Evolutionary conservation across 2,329 filamentous ascomycete species (phyloP).

Genomic region (Gaeumannomyces tritici): DNA sequence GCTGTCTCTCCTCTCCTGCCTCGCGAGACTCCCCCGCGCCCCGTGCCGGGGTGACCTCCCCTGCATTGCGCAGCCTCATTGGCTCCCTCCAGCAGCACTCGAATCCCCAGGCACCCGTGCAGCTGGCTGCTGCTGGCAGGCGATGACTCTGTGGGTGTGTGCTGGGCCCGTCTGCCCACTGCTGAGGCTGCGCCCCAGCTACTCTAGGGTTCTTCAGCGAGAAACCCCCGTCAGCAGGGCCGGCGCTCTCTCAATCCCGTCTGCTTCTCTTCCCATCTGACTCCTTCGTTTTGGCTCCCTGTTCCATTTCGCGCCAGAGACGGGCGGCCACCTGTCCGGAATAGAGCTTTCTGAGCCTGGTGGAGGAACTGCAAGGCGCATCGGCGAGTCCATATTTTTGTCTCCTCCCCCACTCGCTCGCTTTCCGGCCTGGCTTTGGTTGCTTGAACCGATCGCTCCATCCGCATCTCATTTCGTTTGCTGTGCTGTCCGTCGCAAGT

Average conservation of each 20-base stretch:
- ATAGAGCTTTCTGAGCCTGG: not conserved
- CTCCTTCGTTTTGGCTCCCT: constrained; percentile 5
- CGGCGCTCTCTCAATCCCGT: constrained; percentile 3
- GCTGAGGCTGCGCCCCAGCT: constrained; percentile 10
- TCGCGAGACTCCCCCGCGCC: too few relatives aligned
- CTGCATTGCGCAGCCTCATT: not conserved
- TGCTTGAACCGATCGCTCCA: not conserved
- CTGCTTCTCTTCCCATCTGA: constrained; percentile 9
- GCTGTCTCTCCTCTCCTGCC: not conserved
- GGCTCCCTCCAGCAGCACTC: not conserved
- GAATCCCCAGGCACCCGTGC: not conserved
- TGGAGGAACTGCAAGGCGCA: not conserved
- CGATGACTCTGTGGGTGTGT: not conserved
- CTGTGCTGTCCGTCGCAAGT: not conserved
- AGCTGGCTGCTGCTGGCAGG: not conserved
- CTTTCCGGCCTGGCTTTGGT: not conserved
- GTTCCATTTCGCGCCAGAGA: not conserved
- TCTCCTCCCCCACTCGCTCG: not conserved
- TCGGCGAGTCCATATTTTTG: not conserved
- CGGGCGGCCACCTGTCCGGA: not conserved
- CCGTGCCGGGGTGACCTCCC: not conserved
- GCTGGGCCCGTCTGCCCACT: not conserved
- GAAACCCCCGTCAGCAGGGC: constrained; percentile 11
- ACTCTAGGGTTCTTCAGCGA: not conserved
- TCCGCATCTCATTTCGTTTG: too few relatives aligned